Base-by-base conservation (phyloP, 2,329 filamentous ascomycete species). In the Ascosphaera acerosa region DNA sequence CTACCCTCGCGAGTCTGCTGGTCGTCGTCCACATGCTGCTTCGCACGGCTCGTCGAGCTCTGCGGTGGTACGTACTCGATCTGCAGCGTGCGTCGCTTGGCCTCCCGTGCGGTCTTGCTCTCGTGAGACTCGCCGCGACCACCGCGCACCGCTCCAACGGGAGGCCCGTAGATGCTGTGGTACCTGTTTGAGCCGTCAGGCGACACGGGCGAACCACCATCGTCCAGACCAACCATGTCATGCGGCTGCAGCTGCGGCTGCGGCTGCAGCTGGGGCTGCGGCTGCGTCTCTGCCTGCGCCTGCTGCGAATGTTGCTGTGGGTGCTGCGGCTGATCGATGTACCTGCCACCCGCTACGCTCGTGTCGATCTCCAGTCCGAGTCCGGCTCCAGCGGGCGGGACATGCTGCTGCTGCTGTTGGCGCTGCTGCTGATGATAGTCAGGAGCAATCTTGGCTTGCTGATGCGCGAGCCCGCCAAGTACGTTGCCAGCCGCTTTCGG, bases 51-150 rank as follows among this genome's bases (percentile, higher is more conserved):
- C 20, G 20, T 23, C 20, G 20, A 23, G 20, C 9, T 23, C 16
- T 73, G 71, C 15, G 87, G 87, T 14, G 82, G 76, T 34, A 94
- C 87, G 51, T 97, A 97, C 57, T 97, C 87, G 37, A 97, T 77
- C 54, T 97, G 87, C 0, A 97, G 80, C 0, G 87, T 97, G 42
- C 82, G 70, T 34, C 87, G 71, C 54, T 94, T 94, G 43, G 75
- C 75, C 47, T 92, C 82, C 41, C 81, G 74, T 18, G 59, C 52
- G 5, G 62, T 55, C 48, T 76, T 76, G 26, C 67, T 63, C n/a
- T n/a, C n/a, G n/a, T n/a, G n/a, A n/a, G n/a, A n/a, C 43, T 70
- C 70, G 18, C 66, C 57, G 27, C 59, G 55, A 12, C 20, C 12
- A 9, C 9, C 20, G 12, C 20, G 20, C 20, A 23, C 20, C 7